Evolutionary conservation across 306 rosid genomes (phyloP), one percentile per base, ranked within the genome.

Genomic region (Parietaria judaica): DNA sequence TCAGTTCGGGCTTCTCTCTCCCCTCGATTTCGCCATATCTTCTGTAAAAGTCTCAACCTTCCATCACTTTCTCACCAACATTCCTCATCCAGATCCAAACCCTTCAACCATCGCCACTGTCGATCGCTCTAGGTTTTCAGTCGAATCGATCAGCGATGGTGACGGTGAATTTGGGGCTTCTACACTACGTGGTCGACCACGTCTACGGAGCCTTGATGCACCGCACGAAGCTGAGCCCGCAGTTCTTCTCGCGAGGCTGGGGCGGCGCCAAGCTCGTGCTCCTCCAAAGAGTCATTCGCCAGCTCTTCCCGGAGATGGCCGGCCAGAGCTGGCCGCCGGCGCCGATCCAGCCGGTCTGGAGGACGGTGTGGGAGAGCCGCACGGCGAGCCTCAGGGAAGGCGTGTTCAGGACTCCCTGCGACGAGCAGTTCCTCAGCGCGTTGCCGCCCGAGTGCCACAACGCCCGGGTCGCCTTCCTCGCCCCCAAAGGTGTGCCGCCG

Each of bases 391-490:
- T 91, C 70, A 86, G 95, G 72, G 96, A 91, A 78, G 98, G 95
- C 66, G 76, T 83, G 3, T 91, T 91, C 52, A 85, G 75, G 71
- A 88, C 97, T 43, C 89, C 95, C 50, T 88, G 96, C 69, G 90
- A 84, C 72, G 98, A 88, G 8, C 89, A 79, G 64, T 66, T 92
- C 14, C 74, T 88, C 7, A 62, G 62, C 75, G 98, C 92, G 68
- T 88, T 92, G 84, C 96, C 98, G 54, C 89, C 98, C 52, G 98
- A 92, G 83, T 74, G 96, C 78, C 96, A 77, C 67, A 80, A 49
- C 79, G 96, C 86, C 14, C 80, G 94, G 79, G 96, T 92, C 79
- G 95, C 95, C 6, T 86, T 92, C 67, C 94, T 92, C 16, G 67
- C 70, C 70, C 95, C 98, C 0, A 92, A 88, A 59, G 66, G 36